Percentiles rank a stretch among this genome's conserved stretches.
phyloP scores from a whole-genome alignment of 768 basidiomycete species.

The Podaxis mareebaensis region DNA sequence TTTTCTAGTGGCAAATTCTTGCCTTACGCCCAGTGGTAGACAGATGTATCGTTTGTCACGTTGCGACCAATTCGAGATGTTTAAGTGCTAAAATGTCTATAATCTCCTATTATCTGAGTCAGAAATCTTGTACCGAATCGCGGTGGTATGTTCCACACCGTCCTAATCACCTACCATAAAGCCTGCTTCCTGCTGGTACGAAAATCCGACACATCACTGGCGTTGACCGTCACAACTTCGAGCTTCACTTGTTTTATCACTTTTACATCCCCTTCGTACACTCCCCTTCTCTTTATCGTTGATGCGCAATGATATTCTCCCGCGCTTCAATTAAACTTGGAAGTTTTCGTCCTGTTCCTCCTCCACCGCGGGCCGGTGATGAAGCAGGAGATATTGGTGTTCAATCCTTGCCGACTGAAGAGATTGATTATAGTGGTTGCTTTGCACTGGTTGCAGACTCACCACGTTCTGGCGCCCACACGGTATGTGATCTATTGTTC shows the following conservation, averaged over 20 bases:
- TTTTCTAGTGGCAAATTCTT: constrained; percentile 70
- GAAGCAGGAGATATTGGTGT: constrained; percentile 2
- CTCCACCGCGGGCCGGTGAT: constrained; percentile 2
- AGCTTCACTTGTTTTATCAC: background rate
- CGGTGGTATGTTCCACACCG: background rate
- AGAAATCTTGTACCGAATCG: background rate
- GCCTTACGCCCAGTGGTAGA: constrained; percentile 70
- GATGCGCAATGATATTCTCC: constrained; percentile 8
- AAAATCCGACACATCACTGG: background rate
- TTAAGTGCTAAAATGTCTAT: background rate
- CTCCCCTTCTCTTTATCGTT: background rate
- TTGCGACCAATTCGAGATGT: background rate
- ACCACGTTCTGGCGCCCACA: background rate
- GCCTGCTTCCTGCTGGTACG: background rate
- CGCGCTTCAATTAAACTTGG: constrained; percentile 16
- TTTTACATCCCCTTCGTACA: constrained; percentile 1
- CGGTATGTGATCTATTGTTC: background rate
- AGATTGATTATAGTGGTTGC: background rate
- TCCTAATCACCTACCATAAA: constrained; percentile 1
- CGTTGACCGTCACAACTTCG: constrained; percentile 8
- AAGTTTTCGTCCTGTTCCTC: background rate
- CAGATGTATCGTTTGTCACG: background rate
- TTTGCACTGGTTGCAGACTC: background rate
- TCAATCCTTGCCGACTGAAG: background rate
- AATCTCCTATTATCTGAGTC: background rate